Base-by-base conservation (phyloP, 495 filamentous ascomycete genomes). In the Penicillium coffeae region DNA sequence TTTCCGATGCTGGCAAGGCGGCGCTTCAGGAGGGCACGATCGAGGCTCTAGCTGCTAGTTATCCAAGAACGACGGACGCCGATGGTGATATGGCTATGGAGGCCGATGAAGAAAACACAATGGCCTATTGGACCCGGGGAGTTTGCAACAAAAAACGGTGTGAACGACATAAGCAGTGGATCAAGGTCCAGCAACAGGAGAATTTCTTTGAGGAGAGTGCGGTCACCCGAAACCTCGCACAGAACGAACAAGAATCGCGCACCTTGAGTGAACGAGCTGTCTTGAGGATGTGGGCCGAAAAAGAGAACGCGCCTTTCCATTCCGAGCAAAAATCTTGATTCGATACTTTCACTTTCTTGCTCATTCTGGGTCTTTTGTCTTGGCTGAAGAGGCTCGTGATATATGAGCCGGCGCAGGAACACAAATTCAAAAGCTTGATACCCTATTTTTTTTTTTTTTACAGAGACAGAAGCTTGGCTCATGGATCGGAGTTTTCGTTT, bases 71-170 rank as follows among this genome's bases (percentile, higher is more conserved):
- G 13, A 62, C 54, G 8, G 68, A 74, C 37, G 63, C 56, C 16
- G 68, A 71, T 40, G 67, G 67, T 14, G 71, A 75, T 22, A 55
- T 60, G 6, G 49, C 52, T 6, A 73, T 73, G 70, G 60, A 56
- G 21, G 63, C 53, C 15, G 58, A 58, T 0, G 56, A 57, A 1
- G 50, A 66, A 10, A 55, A 66, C 18, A 57, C 63, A 21, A 50
- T 64, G 0, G 54, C 64, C 14, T 65, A 60, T 20, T 48, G 72
- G 8, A 68, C 68, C 14, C 65, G 62, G 13, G 75, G 74, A n/a
- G 64, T 77, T n/a, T 79, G 76, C 51, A 68, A 62, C 7, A 76
- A 76, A 59, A 77, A 77, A 45, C 68, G 75, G 4, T 79, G 76
- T 45, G 75, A 78, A 52, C 51, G 75, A 43, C 76, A 79, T 48